Evolutionary conservation across 768 basidiomycete genomes (phyloP).

Genomic region (Termitomyces bulborhizus): DNA sequence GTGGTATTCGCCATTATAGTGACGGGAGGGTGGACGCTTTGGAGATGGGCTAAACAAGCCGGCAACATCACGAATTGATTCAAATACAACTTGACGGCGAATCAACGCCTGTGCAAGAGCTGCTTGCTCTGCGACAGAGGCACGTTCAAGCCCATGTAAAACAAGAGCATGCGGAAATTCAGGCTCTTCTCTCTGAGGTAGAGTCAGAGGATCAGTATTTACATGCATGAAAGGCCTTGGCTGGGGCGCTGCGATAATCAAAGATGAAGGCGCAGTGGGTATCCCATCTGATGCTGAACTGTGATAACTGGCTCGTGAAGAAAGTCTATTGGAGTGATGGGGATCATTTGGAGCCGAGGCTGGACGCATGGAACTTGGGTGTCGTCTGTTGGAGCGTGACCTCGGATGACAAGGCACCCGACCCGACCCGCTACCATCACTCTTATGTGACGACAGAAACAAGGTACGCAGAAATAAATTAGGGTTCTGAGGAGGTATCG

Average conservation of each 20-base stretch:
- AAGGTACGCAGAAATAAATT: slow-evolving; percentile 19
- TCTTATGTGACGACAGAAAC: slow-evolving; percentile 5
- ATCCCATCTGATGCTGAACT: slow-evolving; percentile 3
- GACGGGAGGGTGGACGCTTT: background rate
- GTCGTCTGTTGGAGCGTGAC: slow-evolving; percentile 10
- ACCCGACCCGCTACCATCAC: slow-evolving; percentile 7
- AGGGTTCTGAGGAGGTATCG: slow-evolving; percentile 4
- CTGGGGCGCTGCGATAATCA: slow-evolving; percentile 10
- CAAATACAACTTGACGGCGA: slow-evolving; percentile 45
- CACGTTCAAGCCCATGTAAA: slow-evolving; percentile 62
- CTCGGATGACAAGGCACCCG: slow-evolving; percentile 4
- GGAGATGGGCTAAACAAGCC: slow-evolving; percentile 6
- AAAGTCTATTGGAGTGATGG: slow-evolving; percentile 3
- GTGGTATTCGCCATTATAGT: background rate
- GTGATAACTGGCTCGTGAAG: background rate
- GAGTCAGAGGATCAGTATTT: slow-evolving; percentile 27
- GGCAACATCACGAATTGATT: slow-evolving; percentile 15
- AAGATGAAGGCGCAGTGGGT: slow-evolving; percentile 1
- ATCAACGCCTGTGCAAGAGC: slow-evolving; percentile 47
- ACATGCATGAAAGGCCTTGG: slow-evolving; percentile 22
- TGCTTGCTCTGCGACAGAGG: slow-evolving; percentile 47
- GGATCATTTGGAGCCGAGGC: slow-evolving; percentile 29
- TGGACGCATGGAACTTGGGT: slow-evolving; percentile 22
- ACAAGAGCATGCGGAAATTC: slow-evolving; percentile 57
- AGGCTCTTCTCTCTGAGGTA: slow-evolving; percentile 10